Evolutionary conservation across 257 asterid species (phyloP), one percentile per base, ranked within the genome.

Genomic region (Echium plantagineum): DNA sequence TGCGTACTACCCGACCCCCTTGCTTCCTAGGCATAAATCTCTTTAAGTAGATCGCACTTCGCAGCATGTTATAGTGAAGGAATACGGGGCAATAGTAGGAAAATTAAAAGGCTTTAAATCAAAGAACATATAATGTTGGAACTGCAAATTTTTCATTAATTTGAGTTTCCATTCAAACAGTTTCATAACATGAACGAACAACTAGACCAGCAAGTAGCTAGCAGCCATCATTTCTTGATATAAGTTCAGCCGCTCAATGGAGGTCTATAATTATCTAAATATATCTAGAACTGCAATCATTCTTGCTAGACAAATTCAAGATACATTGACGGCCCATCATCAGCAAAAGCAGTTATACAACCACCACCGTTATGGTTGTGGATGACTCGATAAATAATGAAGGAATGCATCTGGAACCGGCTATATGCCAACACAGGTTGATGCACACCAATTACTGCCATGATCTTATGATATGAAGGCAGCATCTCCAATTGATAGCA

Each of bases 351-450:
- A 78, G 66, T 53, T 66, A n/a, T n/a, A 70, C 80, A 74, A 63
- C 77, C 71, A 66, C 19, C 63, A 66, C 32, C 26, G 26, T 64
- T 62, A 59, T 59, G 63, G 63, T 60, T 67, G 79, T 79, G 67
- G 73, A 76, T 72, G 83, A 59, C 71, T 55, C 66, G 77, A 74
- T 64, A 75, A 78, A 83, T 83, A 86, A 84, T 79, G 81, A 61
- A 74, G 71, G 60, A 66, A 51, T 32, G 66, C 59, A 55, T 61
- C 65, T 32, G 55, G 58, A 42, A 63, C 70, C 59, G 5, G 53
- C 21, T 72, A 73, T 73, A 71, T 71, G 58, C 46, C 49, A 64
- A 52, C 48, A 61, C 79, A 47, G 32, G 72, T 51, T 62, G 66
- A 66, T 64, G 21, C 19, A 38, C 58, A 52, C 9, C 17, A 21